Evolutionary conservation across 805 yeast genomes (phyloP).

Genomic region (Yarrowia bubula): DNA sequence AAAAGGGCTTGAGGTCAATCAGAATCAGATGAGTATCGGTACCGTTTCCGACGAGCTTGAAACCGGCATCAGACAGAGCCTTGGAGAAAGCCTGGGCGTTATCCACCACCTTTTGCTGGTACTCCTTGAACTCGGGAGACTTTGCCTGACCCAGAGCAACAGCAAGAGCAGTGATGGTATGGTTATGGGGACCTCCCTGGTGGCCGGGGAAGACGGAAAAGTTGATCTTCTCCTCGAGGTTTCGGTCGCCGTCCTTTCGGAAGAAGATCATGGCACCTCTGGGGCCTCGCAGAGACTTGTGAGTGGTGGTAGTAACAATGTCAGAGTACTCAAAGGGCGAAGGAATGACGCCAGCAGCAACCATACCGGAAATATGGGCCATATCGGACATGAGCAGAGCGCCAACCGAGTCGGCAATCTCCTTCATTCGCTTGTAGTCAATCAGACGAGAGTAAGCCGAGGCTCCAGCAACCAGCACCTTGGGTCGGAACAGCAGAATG

Average conservation of each 20-base stretch:
- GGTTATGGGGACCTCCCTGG: conserved; percentile 99
- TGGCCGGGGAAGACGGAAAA: conserved; percentile 99
- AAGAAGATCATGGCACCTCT: conserved; percentile 98
- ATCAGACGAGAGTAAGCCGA: conserved; percentile 91
- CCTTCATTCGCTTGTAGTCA: conserved; percentile 86
- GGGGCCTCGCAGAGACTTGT: conserved; percentile 97
- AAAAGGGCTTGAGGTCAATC: conserved; percentile 72
- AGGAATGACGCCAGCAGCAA: conserved; percentile 90
- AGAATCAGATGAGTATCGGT: conserved; percentile 93
- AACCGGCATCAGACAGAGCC: conserved; percentile 63
- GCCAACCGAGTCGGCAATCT: conserved; percentile 88
- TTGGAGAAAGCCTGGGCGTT: conserved; percentile 78
- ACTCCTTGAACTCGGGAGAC: conserved; percentile 81
- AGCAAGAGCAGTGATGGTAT: conserved; percentile 93
- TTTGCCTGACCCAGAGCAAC: conserved; percentile 91
- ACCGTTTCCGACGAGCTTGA: conserved; percentile 82
- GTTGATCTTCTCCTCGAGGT: conserved; percentile 87
- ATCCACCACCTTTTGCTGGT: conserved; percentile 77
- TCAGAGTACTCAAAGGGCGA: conserved; percentile 93
- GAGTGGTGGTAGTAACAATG: conserved; percentile 96
- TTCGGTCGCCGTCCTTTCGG: conserved; percentile 93
- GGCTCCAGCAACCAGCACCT: conserved; percentile 93
- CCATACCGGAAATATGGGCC: conserved; percentile 97
- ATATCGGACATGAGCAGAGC: conserved; percentile 91
- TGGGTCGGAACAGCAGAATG: conserved; percentile 87